phyloP scores from a whole-genome alignment of 2,329 filamentous ascomycete species.

The Claviceps quebecensis region DNA sequence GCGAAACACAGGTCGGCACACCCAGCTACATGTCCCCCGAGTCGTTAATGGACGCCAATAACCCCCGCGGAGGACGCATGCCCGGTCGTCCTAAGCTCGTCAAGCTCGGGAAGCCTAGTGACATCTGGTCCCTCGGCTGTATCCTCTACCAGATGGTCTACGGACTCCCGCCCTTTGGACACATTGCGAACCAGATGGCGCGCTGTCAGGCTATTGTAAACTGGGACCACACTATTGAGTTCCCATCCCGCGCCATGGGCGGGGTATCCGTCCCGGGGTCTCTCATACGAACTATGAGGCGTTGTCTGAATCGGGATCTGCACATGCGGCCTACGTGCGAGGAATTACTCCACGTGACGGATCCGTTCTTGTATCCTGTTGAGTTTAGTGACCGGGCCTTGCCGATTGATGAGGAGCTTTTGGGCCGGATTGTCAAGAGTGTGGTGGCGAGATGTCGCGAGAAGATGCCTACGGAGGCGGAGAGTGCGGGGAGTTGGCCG shows the following conservation, averaged over 20 bases:
- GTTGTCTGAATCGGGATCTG: conserved; percentile 49
- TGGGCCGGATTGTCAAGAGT: conserved; percentile 48
- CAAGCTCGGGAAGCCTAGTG: conserved; percentile 90
- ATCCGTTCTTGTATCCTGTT: conserved; percentile 50
- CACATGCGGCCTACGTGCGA: conserved; percentile 49
- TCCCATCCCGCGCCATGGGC: conserved; percentile 54
- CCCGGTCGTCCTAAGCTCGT: conserved; percentile 55
- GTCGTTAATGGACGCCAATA: conserved; percentile 77
- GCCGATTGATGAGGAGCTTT: conserved; percentile 47
- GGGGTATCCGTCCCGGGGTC: conserved; percentile 44
- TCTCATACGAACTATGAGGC: conserved; percentile 46
- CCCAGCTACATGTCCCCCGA: conserved; percentile 99
- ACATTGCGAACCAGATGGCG: conserved; percentile 76
- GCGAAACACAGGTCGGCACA: conserved; percentile 87
- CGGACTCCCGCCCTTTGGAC: conserved; percentile 86
- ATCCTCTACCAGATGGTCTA: conserved; percentile 98
- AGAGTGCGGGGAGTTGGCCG: conserved; percentile 42
- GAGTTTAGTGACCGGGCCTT: conserved; percentile 41
- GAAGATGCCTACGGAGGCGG: conserved; percentile 42
- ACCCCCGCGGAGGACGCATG: conserved; percentile 32
- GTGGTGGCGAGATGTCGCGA: conserved; percentile 46
- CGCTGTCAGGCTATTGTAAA: conserved; percentile 80
- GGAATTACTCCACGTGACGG: conserved; percentile 43
- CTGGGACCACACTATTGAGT: conserved; percentile 59
- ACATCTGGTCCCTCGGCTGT: conserved; percentile 92